These are phyloP conservation scores for Phytophthora rubi DNA, from an alignment of 352 stramenopile species.

Conservation along the genomic window DNA sequence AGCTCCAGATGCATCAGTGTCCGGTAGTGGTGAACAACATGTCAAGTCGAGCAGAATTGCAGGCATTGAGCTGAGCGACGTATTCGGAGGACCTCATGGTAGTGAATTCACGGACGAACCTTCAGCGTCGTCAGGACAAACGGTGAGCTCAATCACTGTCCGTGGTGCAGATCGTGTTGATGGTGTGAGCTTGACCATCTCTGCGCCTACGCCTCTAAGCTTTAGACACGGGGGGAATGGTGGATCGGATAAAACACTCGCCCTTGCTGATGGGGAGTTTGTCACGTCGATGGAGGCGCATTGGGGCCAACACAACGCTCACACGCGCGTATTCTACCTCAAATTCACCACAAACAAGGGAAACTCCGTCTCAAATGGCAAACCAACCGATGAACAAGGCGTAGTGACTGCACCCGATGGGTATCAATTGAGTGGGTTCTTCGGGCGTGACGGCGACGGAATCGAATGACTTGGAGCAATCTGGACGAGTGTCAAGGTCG, in stretches of 20 bases:
- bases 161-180: conserved; percentile 44
- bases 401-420: conserved; percentile 19
- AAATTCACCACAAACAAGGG: conserved; percentile 23
- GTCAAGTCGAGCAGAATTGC: conserved; percentile 16
- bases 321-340: conserved; percentile 29
- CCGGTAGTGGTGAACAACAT: conserved; percentile 19
- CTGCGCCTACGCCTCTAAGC: conserved; percentile 26
- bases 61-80: conserved; percentile 37
- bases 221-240: conserved; percentile 48
- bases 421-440: conserved; percentile 27
- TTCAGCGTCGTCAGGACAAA: conserved; percentile 30
- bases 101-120: conserved; percentile 44
- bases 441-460: conserved; percentile 22
- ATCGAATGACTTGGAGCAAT: conserved; percentile 25
- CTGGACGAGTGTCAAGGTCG: conserved; percentile 23
- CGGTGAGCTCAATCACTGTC: conserved; percentile 43
- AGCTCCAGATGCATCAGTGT: conserved; percentile 15
- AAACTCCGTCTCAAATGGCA: conserved; percentile 15
- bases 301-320: conserved; percentile 21
- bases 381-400: conserved; percentile 17
- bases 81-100: conserved; percentile 49
- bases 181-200: conserved; percentile 42
- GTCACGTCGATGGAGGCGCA: conserved; percentile 48
- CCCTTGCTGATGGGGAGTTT: conserved; percentile 30
- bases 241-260: conserved; percentile 40